Conservation (phyloP, 1,284 basidiomycete genomes). For the Ganoderma multipileum region DNA sequence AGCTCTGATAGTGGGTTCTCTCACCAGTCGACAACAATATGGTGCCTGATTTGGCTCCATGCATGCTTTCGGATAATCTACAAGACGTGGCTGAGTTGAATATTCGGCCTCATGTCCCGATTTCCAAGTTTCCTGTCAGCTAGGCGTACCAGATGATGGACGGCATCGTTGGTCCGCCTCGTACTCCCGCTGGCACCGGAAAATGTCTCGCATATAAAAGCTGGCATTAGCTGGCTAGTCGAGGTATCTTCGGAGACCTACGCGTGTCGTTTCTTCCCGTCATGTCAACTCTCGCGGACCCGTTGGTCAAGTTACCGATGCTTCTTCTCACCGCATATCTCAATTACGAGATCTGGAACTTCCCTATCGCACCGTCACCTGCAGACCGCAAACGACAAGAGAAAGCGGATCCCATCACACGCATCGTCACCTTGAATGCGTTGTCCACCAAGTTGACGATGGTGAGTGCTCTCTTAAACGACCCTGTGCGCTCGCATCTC, state of each 20-base stretch:
- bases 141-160: neutral
- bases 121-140: neutral
- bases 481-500: neutral
- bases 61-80: neutral
- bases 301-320: constrained; percentile 10
- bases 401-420: neutral
- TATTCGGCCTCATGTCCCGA: neutral
- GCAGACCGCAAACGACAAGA: constrained; percentile 6
- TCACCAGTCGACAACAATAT: neutral
- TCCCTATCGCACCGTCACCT: neutral
- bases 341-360: constrained; percentile 3
- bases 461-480: neutral
- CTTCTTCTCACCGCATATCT: neutral
- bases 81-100: neutral
- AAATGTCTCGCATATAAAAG: neutral
- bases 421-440: neutral
- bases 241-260: neutral
- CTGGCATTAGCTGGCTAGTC: neutral
- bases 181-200: neutral
- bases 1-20: neutral
- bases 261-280: neutral
- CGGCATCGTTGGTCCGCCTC: neutral
- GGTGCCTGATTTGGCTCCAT: neutral
- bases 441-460: neutral
- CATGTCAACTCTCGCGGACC: neutral